Evolutionary conservation across 768 basidiomycete species (phyloP), one percentile per base, ranked within the genome.

Genomic region (Russula vinacea): DNA sequence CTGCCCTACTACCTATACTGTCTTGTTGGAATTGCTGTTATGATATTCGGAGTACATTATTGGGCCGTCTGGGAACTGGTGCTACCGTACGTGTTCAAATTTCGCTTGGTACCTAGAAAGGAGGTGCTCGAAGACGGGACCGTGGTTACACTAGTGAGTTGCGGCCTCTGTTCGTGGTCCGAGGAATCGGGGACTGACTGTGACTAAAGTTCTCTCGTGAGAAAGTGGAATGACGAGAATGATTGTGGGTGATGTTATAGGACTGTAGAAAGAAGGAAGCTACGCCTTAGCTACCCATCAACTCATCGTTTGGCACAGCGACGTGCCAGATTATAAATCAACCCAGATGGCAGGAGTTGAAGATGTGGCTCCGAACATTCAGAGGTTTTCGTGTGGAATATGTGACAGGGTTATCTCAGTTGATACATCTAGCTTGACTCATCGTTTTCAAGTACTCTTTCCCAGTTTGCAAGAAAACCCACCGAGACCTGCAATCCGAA

Each of bases 1-100:
- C 68, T 86, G 40, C 83, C 84, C 3, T 85, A 85, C 63, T 85
- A 84, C 70, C 68, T 84, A 78, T 84, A 84, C 68, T 81, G 81
- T 66, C 74, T 83, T 7, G 80, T 84, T 1, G 83, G 81, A 0
- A 84, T 84, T 59, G 79, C 69, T 0, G 73, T 84, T 61, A 74
- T 84, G 74, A 55, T 76, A 1, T 11, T 72, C 14, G 84, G 84
- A 7, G 76, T 81, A 0, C 39, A 78, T 1, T 85, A 84, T 69
- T 85, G 84, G 84, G 80, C 78, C 0, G 73, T 71, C 3, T 85
- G 84, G 84, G 76, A 83, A 0, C 60, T 84, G 47, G 32, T 81
- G 0, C 69, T 85, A 9, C 84, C 84, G 8, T 74, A 74, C 11
- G 70, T 82, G 11, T 80, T 84, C 55, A 76, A 79, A 7, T 83